Base-by-base conservation (phyloP, 2,329 filamentous ascomycete genomes). In the Triangularia setosa region DNA sequence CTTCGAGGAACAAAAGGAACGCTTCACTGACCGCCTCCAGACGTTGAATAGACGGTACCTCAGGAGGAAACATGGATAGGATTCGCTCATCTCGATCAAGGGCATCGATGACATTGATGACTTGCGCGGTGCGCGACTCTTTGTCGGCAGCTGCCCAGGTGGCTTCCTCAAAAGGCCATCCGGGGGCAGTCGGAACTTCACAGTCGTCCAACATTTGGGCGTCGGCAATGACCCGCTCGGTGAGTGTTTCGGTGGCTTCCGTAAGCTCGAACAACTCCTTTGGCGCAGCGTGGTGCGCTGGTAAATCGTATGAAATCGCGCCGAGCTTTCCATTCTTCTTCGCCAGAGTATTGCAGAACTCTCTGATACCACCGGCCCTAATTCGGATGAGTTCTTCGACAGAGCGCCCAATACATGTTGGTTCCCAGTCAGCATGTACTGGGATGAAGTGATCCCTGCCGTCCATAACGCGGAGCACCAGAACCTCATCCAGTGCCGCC, bases 371-470 rank as follows among this genome's bases (percentile, higher is more conserved):
- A 4, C 93, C 92, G 11, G 84, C 93, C 0, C 95, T 93, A 4
- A 97, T 87, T 18, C 89, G 87, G 58, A 96, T 92, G 8, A 99
- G 83, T 72, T 96, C 93, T 65, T 93, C 90, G n/a, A 99, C 84
- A 0, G 91, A 93, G 40, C 92, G 87, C 0, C 91, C 92, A 58
- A 98, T 91, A 70, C 88, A 91, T 0, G 92, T 92, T 8, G 90
- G 90, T 3, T 89, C 79, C 94, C 95, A 99, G 1, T 78, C 80
- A 0, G 86, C 95, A 24, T 85, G 87, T 0, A 97, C 81, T 0
- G 93, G 90, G 44, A 99, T 86, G 73, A 99, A 99, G 73, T 98
- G 91, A 71, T 99, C 95, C 57, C 93, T 85, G 0, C 96, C 96
- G 60, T 90, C 86, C 11, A 87, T 83, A 4, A 99, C 91, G 0